Evolutionary conservation across 148 eudicot species (phyloP).

Genomic region (Polygonum aviculare): DNA sequence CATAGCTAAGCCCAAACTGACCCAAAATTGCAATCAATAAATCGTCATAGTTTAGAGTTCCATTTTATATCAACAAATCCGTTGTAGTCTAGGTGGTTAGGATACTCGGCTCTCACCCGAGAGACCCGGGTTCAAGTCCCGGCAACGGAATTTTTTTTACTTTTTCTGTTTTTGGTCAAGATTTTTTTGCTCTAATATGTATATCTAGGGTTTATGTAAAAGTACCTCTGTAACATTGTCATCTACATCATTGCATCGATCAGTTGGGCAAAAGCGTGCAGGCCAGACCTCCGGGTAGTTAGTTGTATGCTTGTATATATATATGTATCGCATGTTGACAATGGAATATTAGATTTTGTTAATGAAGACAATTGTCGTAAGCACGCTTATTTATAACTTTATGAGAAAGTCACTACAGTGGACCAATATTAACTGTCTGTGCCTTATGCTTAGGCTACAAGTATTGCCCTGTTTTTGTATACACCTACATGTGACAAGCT

Average conservation of each 20-base stretch:
- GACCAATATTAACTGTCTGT: neutral
- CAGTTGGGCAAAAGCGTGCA: too few species aligned
- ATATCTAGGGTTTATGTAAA: too few species aligned
- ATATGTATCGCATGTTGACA: neutral
- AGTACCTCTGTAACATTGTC: too few species aligned
- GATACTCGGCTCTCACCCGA: conserved; percentile 99
- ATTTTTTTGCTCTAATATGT: too few species aligned
- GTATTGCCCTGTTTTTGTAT: neutral
- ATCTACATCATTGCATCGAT: too few species aligned
- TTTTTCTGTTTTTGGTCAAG: too few species aligned
- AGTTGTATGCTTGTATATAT: too few species aligned
- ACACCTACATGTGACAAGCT: neutral
- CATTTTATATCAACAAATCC: conserved; percentile 19
- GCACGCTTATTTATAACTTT: neutral
- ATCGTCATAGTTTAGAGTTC: too few species aligned
- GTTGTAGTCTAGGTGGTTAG: conserved; percentile 99
- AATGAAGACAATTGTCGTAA: neutral
- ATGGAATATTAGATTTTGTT: neutral
- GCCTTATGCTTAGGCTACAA: neutral
- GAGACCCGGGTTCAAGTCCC: conserved; percentile 99
- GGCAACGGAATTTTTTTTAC: conserved; percentile 61
- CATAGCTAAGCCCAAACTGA: too few species aligned
- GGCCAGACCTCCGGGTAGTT: too few species aligned
- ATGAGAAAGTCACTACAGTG: neutral
- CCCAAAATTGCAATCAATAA: too few species aligned